A percentile compares a stretch with the other conserved stretches of the same genome.
phyloP scores from a whole-genome alignment of 2,329 filamentous ascomycete genomes.

The Colletotrichum trifolii region DNA sequence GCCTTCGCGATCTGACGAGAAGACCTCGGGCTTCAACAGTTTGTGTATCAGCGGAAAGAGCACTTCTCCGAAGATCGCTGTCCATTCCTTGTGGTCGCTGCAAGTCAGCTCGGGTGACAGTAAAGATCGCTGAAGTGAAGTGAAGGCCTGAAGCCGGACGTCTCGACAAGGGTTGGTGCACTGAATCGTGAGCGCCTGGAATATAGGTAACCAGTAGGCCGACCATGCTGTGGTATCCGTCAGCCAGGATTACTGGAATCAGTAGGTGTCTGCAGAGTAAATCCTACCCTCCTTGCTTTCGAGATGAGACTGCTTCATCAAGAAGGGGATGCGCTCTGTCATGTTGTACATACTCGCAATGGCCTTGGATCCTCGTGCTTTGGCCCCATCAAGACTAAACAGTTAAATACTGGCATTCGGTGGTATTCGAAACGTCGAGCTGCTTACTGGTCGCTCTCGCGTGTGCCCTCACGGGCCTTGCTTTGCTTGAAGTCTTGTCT shows the following conservation, averaged over 20 bases:
- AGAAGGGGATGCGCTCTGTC: conserved; percentile 81
- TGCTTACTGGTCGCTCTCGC: conserved; percentile 65
- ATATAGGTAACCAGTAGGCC: conserved; percentile 96
- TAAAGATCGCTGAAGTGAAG: conserved; percentile 85
- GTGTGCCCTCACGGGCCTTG: conserved; percentile 57
- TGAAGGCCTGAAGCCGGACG: conserved; percentile 88
- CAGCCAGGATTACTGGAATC: conserved; percentile 34
- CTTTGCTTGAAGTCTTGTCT: conserved; percentile 64
- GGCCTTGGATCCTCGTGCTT: conserved; percentile 82
- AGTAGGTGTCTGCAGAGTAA: too few relatives aligned
- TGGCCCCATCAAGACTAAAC: conserved; percentile 63
- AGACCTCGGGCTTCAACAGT: conserved; percentile 93
- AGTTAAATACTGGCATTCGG: conserved; percentile 47
- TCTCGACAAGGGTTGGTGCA: conserved; percentile 95
- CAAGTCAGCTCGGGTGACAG: conserved; percentile 86
- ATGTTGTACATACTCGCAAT: conserved; percentile 85
- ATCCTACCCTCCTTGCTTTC: conserved; percentile 80
- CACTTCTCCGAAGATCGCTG: conserved; percentile 92
- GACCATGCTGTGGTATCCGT: conserved; percentile 78
- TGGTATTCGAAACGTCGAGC: conserved; percentile 42
- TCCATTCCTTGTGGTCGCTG: conserved; percentile 91
- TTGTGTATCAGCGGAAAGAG: conserved; percentile 90
- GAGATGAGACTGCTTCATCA: conserved; percentile 94
- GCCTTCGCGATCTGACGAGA: conserved; percentile 87
- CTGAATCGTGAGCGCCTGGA: conserved; percentile 87